Evolutionary conservation across 768 basidiomycete genomes (phyloP).

Genomic region (Russula foetens): DNA sequence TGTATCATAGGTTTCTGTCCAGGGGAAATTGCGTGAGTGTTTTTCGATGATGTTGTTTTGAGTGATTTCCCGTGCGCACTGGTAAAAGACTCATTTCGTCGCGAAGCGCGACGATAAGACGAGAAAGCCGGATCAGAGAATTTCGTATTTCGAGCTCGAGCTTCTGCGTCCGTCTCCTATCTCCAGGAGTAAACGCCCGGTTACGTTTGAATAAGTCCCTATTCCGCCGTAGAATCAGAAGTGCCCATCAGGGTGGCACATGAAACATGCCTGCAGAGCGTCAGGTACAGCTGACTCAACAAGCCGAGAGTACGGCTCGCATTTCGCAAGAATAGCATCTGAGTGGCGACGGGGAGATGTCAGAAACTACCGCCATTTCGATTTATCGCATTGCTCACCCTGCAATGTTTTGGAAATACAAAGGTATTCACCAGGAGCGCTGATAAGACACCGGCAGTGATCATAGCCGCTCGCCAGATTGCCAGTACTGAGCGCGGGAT

Average conservation of each 20-base stretch:
- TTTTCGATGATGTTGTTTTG: not conserved
- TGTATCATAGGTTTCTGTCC: slow-evolving; percentile 39
- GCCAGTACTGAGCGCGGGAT: slow-evolving; percentile 30
- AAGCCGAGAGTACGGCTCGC: slow-evolving; percentile 32
- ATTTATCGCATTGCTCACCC: slow-evolving; percentile 26
- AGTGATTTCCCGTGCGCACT: slow-evolving; percentile 25
- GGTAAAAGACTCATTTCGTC: slow-evolving; percentile 42
- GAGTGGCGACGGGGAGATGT: not conserved
- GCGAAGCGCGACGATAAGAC: slow-evolving; percentile 35
- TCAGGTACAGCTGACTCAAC: slow-evolving; percentile 37
- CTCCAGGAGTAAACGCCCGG: slow-evolving; percentile 21
- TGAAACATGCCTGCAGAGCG: slow-evolving; percentile 32
- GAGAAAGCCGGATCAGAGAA: slow-evolving; percentile 31
- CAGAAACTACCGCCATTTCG: not conserved
- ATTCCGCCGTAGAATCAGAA: not conserved
- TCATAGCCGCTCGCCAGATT: slow-evolving; percentile 33
- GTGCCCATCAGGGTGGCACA: not conserved
- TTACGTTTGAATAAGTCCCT: slow-evolving; percentile 24
- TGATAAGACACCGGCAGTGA: slow-evolving; percentile 37
- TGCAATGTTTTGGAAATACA: slow-evolving; percentile 40
- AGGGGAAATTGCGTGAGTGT: not conserved
- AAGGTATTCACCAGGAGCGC: slow-evolving; percentile 38
- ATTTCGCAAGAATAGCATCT: slow-evolving; percentile 37
- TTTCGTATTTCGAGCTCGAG: slow-evolving; percentile 38
- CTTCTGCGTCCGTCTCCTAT: slow-evolving; percentile 31